Conservation (phyloP, 108 stramenopile genomes). For the Stephanodiscus minutulus region DNA sequence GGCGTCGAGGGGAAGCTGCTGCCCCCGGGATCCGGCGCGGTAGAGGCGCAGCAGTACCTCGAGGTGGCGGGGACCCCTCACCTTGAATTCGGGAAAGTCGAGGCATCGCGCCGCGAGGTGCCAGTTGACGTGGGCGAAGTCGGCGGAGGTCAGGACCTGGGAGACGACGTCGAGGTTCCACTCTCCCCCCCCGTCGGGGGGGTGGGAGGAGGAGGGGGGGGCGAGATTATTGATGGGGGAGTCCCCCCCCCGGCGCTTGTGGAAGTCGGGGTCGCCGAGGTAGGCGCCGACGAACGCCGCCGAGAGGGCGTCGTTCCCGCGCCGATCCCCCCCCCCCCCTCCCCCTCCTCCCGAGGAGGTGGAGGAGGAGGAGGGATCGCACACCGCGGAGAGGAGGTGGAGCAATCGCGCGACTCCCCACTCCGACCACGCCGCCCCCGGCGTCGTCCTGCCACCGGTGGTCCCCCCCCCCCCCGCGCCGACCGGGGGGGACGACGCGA, state of each 20-base stretch:
- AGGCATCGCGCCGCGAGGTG: slow-evolving; percentile 69
- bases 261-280: slow-evolving; percentile 20
- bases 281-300: slow-evolving; percentile 40
- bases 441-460: slow-evolving; percentile 7
- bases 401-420: slow-evolving; percentile 79
- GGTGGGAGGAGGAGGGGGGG: slow-evolving; percentile 1
- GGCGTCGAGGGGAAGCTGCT: slow-evolving; percentile 60
- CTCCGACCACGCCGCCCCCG: slow-evolving; percentile 61
- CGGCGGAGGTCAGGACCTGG: slow-evolving; percentile 69
- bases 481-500: slow-evolving; percentile 1
- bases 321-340: too few relatives aligned
- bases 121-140: slow-evolving; percentile 87
- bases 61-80: slow-evolving; percentile 73
- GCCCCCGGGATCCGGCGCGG: slow-evolving; percentile 59
- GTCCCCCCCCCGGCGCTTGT: slow-evolving; percentile 13
- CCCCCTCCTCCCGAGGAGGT: too few relatives aligned
- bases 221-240: too few relatives aligned
- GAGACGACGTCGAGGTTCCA: slow-evolving; percentile 92
- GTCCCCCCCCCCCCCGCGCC: not conserved
- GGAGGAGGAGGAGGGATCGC: slow-evolving; percentile 9
- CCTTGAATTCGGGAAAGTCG: slow-evolving; percentile 86
- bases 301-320: slow-evolving; percentile 27
- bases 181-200: slow-evolving; percentile 34
- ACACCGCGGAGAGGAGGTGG: slow-evolving; percentile 73
- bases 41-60: slow-evolving; percentile 79